Base-by-base conservation (phyloP, 2,329 filamentous ascomycete genomes). In the Pseudocercospora eumusae region DNA sequence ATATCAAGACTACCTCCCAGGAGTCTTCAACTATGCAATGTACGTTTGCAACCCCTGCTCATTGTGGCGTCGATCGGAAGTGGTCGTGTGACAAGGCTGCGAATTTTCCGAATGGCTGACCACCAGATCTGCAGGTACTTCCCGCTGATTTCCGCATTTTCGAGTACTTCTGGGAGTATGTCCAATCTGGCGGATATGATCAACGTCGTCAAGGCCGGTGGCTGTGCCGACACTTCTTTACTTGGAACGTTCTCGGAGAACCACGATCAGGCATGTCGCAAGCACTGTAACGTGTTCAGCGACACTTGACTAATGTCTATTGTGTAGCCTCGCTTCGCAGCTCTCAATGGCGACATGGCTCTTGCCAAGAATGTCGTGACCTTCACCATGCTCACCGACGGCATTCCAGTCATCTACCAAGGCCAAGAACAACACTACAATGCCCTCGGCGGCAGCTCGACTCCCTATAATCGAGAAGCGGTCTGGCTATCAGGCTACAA, bases 351-450 rank as follows among this genome's bases (percentile, higher is more conserved):
- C 9, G 86, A 88, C 69, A 72, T 80, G 7, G 74, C 83, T 56
- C 78, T 87, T 1, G 82, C 85, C 50, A 84, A 85, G 72, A 89
- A 89, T 67, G 80, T 83, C 4, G 77, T 88, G 44, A 80, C 84
- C 0, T 88, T 84, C 68, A 83, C 82, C n/a, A 80, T 89, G 28
- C 80, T 89, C 18, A 77, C 78, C 2, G 79, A 87, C 59, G 86
- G 86, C 20, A 84, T 88, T 42, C 86, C 86, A 0, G 84, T 88
- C 59, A 79, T 88, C 33, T 89, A 88, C 74, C 82, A 87, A 66
- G 87, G 47, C 21, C 47, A 52, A 52, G 47, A 52, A 28, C 86
- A 89, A 69, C 84, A 82, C 63, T 86, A 81, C 70, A 71, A 77
- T 1, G 70, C 70, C 10, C 27, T 65, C 13, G 75, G 75, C 36